Evolutionary conservation across 768 basidiomycete species (phyloP).

Genomic region (Leccinum uliginosum): DNA sequence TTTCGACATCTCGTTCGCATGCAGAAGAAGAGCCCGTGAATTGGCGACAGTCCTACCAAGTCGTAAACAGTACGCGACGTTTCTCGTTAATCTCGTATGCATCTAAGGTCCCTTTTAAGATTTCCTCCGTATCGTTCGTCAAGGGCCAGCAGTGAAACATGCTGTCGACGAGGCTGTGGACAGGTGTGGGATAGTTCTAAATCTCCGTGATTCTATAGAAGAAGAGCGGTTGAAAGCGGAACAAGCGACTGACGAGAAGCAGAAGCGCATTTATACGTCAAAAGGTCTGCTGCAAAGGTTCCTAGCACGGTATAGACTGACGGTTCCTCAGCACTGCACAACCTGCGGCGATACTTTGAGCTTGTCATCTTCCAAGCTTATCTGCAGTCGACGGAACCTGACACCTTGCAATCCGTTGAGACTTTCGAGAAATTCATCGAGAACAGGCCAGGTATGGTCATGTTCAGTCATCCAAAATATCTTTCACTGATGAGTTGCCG

Average conservation of each 20-base stretch:
- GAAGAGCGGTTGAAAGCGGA: slow-evolving; percentile 74
- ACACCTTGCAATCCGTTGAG: slow-evolving; percentile 71
- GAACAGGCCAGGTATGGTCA: slow-evolving; percentile 67
- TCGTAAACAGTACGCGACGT: slow-evolving; percentile 76
- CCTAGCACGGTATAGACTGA: slow-evolving; percentile 3
- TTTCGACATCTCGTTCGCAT: slow-evolving; percentile 33
- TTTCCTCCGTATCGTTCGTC: slow-evolving; percentile 79
- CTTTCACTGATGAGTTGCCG: background rate
- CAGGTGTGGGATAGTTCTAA: slow-evolving; percentile 75
- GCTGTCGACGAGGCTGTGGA: slow-evolving; percentile 87
- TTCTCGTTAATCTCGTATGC: background rate
- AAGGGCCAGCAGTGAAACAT: slow-evolving; percentile 81
- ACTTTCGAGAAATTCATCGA: slow-evolving; percentile 81
- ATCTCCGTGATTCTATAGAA: slow-evolving; percentile 87
- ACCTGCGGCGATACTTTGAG: slow-evolving; percentile 80
- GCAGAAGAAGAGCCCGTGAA: slow-evolving; percentile 28
- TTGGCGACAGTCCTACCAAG: slow-evolving; percentile 67
- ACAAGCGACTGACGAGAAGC: slow-evolving; percentile 66
- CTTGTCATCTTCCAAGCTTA: slow-evolving; percentile 90
- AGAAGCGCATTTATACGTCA: slow-evolving; percentile 62
- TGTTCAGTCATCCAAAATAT: background rate
- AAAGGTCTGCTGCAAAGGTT: slow-evolving; percentile 48
- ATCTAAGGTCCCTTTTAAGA: slow-evolving; percentile 39
- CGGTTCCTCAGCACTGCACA: slow-evolving; percentile 56
- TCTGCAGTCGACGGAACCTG: slow-evolving; percentile 73